Evolutionary conservation across 2,329 filamentous ascomycete species (phyloP), one percentile per base, ranked within the genome.

Genomic region (Epichloe aotearoae): DNA sequence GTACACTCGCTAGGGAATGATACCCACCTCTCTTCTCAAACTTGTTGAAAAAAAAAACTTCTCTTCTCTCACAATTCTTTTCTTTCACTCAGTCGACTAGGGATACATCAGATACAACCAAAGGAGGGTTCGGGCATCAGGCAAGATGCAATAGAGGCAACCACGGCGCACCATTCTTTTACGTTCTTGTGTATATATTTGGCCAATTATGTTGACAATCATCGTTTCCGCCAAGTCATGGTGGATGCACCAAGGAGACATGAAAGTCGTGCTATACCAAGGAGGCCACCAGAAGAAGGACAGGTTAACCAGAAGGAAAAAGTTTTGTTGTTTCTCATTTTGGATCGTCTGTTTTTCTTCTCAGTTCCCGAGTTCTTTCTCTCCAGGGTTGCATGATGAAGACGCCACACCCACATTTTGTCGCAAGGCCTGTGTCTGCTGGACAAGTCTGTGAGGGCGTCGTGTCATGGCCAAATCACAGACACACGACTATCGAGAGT

Each of bases 1-100:
- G 62, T 65, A 68, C 63, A 69, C 59, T 66, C 60, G 59, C 55
- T 64, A 62, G 63, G 63, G 61, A 50, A 65, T 62, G 23, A 47
- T 47, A 62, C 61, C 44, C 44, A 43, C 44, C 30, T 39, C 15
- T 38, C 34, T 43, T 37, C 37, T 15, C 49, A 45, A 40, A 41
- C 23, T 23, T 45, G 5, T 38, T 43, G 33, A 46, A 19, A 46
- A 46, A 19, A 46, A 46, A 17, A 46, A 50, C 41, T 44, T 10
- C 11, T 55, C 11, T 55, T 23, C 17, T 44, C 34, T 47, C 47
- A 37, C 37, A 20, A 4, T 4, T 23, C 5, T 46, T 15, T 26
- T 36, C 3, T 15, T 15, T 19, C 34, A 36, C 19, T 38, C 19
- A 26, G 38, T 52, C 30, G 46, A 19, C 33, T 19, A 44, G 23